Evolutionary conservation across 2,329 filamentous ascomycete genomes (phyloP).

Genomic region (Pyricularia sp.): DNA sequence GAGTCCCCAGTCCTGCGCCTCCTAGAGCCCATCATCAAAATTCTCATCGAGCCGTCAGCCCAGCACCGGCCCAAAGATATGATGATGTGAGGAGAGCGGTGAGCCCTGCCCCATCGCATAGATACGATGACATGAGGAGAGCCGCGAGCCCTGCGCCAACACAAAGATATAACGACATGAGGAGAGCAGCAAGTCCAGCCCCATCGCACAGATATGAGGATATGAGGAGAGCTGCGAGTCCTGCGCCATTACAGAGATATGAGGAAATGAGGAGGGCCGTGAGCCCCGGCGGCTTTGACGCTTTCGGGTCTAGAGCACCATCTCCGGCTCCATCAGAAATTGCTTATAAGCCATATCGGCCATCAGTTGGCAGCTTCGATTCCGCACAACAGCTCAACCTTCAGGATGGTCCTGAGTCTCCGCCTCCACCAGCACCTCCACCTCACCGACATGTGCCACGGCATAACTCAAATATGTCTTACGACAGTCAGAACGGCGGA

Average conservation of each 20-base stretch:
- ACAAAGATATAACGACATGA: not conserved
- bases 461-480: slow-evolving; percentile 19
- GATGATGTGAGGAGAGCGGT: slow-evolving; percentile 10
- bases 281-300: slow-evolving; percentile 5
- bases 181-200: slow-evolving; percentile 2
- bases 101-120: not conserved
- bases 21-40: slow-evolving; percentile 17
- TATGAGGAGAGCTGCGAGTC: slow-evolving; percentile 4
- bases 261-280: slow-evolving; percentile 2
- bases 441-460: slow-evolving; percentile 57
- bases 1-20: slow-evolving; percentile 14
- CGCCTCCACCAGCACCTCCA: slow-evolving; percentile 70
- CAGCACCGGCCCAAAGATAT: slow-evolving; percentile 11
- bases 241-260: slow-evolving; percentile 5
- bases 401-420: slow-evolving; percentile 35
- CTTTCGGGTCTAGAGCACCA: slow-evolving; percentile 17
- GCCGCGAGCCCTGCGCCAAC: not conserved
- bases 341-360: slow-evolving; percentile 6
- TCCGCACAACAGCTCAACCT: not conserved
- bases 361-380: slow-evolving; percentile 8
- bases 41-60: not conserved
- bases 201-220: not conserved
- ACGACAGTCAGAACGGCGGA: slow-evolving; percentile 12
- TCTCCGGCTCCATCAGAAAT: slow-evolving; percentile 9
- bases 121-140: slow-evolving; percentile 10